phyloP scores from a whole-genome alignment of 352 stramenopile species.

The Saprolegnia parasitica region DNA sequence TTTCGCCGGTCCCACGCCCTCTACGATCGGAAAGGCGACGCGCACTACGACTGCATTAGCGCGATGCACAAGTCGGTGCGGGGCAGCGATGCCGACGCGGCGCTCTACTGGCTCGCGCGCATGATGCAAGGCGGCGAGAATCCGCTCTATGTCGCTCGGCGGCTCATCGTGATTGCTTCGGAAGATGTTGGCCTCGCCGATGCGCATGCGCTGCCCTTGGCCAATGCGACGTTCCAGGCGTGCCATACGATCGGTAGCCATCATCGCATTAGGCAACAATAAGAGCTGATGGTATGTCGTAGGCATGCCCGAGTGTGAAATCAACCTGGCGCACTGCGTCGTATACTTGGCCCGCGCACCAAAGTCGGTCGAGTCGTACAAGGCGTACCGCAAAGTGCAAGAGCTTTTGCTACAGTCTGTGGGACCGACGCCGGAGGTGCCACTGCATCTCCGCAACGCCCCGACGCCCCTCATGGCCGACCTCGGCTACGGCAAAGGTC shows the following conservation, averaged over 20 bases:
- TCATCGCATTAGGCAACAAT: not conserved
- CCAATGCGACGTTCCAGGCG: constrained; percentile 63
- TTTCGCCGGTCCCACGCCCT: constrained; percentile 68
- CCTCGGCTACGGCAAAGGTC: constrained; percentile 61
- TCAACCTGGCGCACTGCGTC: constrained; percentile 73
- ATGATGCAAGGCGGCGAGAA: constrained; percentile 87
- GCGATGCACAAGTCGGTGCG: constrained; percentile 82
- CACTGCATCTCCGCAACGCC: constrained; percentile 76
- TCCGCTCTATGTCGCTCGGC: constrained; percentile 67
- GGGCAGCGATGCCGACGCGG: constrained; percentile 72
- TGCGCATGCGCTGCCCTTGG: constrained; percentile 59
- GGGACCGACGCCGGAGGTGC: constrained; percentile 62
- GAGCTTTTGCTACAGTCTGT: constrained; percentile 52
- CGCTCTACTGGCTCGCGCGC: constrained; percentile 78
- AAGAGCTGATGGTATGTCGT: constrained; percentile 36
- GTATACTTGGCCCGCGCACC: constrained; percentile 71
- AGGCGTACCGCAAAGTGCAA: constrained; percentile 76
- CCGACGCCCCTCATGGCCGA: constrained; percentile 74
- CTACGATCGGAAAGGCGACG: constrained; percentile 82
- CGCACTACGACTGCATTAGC: constrained; percentile 84
- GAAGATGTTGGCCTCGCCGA: constrained; percentile 80
- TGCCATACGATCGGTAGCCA: constrained; percentile 37
- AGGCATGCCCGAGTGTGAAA: constrained; percentile 83
- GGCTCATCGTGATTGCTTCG: constrained; percentile 78
- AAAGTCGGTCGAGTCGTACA: constrained; percentile 82